phyloP scores from a whole-genome alignment of 108 stramenopile species.

The Phaeodactylum tricornutum region DNA sequence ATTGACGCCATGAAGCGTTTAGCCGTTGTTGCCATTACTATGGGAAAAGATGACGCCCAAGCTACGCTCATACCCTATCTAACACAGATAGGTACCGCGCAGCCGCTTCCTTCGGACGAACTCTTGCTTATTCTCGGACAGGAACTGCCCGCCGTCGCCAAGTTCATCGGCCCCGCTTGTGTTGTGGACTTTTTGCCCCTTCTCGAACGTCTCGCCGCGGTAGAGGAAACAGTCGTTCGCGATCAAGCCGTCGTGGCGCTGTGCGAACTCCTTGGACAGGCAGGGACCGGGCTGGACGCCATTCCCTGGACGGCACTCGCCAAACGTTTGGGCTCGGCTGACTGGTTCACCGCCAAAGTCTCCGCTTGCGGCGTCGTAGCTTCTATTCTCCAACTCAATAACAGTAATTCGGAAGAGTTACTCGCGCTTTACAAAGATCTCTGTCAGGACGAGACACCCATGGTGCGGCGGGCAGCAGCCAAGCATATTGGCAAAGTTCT shows the following conservation, averaged over 20 bases:
- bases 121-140: constrained; percentile 62
- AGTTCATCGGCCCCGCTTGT: constrained; percentile 26
- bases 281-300: background rate
- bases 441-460: constrained; percentile 91
- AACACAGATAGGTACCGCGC: constrained; percentile 26
- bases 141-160: constrained; percentile 57
- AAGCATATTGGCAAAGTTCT: constrained; percentile 63
- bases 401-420: constrained; percentile 21
- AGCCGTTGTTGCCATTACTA: constrained; percentile 65
- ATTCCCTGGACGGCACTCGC: constrained; percentile 51
- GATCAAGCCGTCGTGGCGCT: constrained; percentile 76
- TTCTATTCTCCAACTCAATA: constrained; percentile 12
- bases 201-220: constrained; percentile 80
- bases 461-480: constrained; percentile 88
- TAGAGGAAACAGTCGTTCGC: constrained; percentile 94
- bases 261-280: constrained; percentile 29
- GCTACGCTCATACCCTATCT: constrained; percentile 57
- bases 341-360: constrained; percentile 97
- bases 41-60: constrained; percentile 47
- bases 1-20: constrained; percentile 85
- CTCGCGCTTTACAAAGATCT: constrained; percentile 60
- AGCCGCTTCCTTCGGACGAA: constrained; percentile 58
- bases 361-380: constrained; percentile 74
- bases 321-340: constrained; percentile 70
- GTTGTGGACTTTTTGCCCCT: constrained; percentile 71